A percentile compares a stretch with the other conserved stretches of the same genome.
Conservation (phyloP, 768 basidiomycete species). For the Suillus alpinus region DNA sequence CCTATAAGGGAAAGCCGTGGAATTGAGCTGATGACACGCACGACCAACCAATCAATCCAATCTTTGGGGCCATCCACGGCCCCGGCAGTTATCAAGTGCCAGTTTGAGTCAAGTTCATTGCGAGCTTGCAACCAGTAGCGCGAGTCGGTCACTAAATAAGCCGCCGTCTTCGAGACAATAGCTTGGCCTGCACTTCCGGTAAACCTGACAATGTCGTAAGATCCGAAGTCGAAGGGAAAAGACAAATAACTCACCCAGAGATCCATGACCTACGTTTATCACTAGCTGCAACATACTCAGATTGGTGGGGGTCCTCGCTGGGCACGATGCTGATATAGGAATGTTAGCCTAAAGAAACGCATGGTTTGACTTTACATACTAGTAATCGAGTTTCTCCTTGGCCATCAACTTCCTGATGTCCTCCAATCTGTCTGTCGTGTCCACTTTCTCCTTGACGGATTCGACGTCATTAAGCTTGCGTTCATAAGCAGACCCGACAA, state of each 20-base stretch:
- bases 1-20: conserved; percentile 1
- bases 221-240: conserved; percentile 22
- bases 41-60: conserved; percentile 80
- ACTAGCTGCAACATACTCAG: conserved; percentile 74
- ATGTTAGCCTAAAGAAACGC: conserved; percentile 8
- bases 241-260: conserved; percentile 55
- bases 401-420: conserved; percentile 64
- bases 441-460: conserved; percentile 47
- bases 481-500: conserved; percentile 71
- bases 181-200: conserved; percentile 69
- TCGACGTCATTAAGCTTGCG: conserved; percentile 68
- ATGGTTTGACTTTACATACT: conserved; percentile 46
- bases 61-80: conserved; percentile 52
- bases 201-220: conserved; percentile 43
- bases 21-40: conserved; percentile 28
- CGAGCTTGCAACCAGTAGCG: conserved; percentile 82
- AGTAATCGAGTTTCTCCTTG: conserved; percentile 70
- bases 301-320: conserved; percentile 78
- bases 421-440: conserved; percentile 59
- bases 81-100: conserved; percentile 65
- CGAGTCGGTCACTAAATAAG: conserved; percentile 78
- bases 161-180: conserved; percentile 60
- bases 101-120: conserved; percentile 67
- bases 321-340: conserved; percentile 57
- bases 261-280: conserved; percentile 81